Base-by-base conservation (phyloP, 805 yeast species). In the Yamadazyma paraphyllophila region DNA sequence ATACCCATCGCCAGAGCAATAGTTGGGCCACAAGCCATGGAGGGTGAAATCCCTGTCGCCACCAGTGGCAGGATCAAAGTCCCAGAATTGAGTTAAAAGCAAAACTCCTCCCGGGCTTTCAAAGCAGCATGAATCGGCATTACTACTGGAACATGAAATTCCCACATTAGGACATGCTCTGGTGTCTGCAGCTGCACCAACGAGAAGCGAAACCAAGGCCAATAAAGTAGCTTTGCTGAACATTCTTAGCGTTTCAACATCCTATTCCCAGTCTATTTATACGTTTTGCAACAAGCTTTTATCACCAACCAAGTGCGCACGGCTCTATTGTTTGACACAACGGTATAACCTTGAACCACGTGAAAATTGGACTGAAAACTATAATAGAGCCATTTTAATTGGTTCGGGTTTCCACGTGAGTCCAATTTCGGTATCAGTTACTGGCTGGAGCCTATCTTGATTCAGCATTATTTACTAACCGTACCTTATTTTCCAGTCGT, bases 1-100 rank as follows among this genome's bases (percentile, higher is more conserved):
- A 49, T 66, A 71, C 1, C 64, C 54, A 2, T 74, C 74, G 46
- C 69, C 68, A 14, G 41, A 17, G 48, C 75, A 71, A 41, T 61
- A 59, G 47, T 71, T 74, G 7, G 71, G 73, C 76, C 76, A 71
- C 37, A 69, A 60, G 2, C 76, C 76, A 47, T 71, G 76, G 38
- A 71, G 57, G n/a, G 76, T 71, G 52, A 69, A 71, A 5, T 63
- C 56, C 31, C 66, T 63, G 35, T 56, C 56, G n/a, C 61, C 59
- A 11, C 74, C 74, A 48, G 66, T 58, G 14, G 62, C 52, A 3
- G 59, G 55, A 41, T 48, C 51, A 33, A 48, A 56, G 39, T 57
- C 56, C 59, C 76, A 70, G 49, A 71, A 71, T 52, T 71, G 76
- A 7, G 76, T 66, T 45, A 62, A 69, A 51, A 71, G 58, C 47